These are phyloP conservation scores for Metschnikowia anglica DNA, from an alignment of 805 yeast genomes.

Conservation along the genomic window DNA sequence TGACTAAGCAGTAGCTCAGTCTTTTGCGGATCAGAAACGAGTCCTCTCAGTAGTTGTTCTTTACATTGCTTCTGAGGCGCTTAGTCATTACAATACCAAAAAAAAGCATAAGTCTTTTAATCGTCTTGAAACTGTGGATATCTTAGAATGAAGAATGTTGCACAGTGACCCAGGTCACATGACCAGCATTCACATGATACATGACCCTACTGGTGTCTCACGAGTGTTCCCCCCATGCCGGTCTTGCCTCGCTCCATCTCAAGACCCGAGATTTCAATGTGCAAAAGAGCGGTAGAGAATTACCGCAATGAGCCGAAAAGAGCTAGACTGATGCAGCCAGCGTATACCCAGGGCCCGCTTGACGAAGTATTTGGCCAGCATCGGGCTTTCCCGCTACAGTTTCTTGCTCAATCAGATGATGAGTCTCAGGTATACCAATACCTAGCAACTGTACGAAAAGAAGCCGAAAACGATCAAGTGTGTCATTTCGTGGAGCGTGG, in stretches of 20 bases:
- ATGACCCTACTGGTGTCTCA: neutral
- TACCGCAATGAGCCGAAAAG: slow-evolving; percentile 10
- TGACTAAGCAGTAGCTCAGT: too few relatives aligned
- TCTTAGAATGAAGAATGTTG: too few relatives aligned
- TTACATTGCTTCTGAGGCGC: too few relatives aligned
- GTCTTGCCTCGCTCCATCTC: slow-evolving; percentile 1
- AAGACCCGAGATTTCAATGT: slow-evolving; percentile 9
- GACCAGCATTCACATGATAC: neutral
- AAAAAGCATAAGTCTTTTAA: too few relatives aligned
- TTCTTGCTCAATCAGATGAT: slow-evolving; percentile 4
- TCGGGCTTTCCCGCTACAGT: slow-evolving; percentile 27
- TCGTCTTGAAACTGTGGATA: too few relatives aligned
- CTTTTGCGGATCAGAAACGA: too few relatives aligned
- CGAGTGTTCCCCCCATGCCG: neutral
- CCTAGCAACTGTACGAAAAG: slow-evolving; percentile 30
- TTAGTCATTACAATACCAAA: too few relatives aligned
- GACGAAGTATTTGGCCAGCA: slow-evolving; percentile 33
- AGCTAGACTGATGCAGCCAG: neutral
- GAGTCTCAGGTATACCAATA: slow-evolving; percentile 25
- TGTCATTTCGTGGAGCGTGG: slow-evolving; percentile 13
- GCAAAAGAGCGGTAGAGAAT: slow-evolving; percentile 15
- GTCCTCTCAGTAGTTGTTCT: too few relatives aligned
- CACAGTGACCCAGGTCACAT: slow-evolving; percentile 1
- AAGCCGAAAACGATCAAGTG: slow-evolving; percentile 28
- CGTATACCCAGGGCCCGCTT: slow-evolving; percentile 25